phyloP scores from a whole-genome alignment of 2,329 filamentous ascomycete genomes.

The Arthrinium phaeospermum region DNA sequence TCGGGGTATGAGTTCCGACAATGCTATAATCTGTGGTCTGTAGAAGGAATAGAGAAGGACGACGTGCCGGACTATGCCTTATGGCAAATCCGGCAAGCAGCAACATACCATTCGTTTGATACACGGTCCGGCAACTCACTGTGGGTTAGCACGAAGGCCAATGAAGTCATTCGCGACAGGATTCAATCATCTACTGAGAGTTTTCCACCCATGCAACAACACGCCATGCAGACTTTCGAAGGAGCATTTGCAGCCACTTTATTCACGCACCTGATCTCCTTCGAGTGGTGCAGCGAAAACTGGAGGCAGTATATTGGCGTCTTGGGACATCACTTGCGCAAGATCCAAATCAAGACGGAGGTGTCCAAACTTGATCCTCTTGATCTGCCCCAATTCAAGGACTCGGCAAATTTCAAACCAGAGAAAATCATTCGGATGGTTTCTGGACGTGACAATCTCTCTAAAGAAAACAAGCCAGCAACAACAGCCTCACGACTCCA shows the following conservation, averaged over 20 bases:
- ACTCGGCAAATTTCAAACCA: background rate
- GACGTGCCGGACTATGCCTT: background rate
- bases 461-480: background rate
- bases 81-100: slow-evolving; percentile 1
- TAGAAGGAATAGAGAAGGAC: background rate
- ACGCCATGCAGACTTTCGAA: background rate
- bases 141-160: slow-evolving; percentile 47
- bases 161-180: slow-evolving; percentile 27
- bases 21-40: slow-evolving; percentile 1
- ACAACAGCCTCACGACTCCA: background rate
- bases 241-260: slow-evolving; percentile 34
- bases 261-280: slow-evolving; percentile 40
- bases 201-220: background rate
- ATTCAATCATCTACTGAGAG: background rate
- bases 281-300: slow-evolving; percentile 45
- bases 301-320: slow-evolving; percentile 40
- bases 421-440: background rate
- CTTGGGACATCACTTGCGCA: background rate
- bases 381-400: background rate
- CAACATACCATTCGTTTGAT: slow-evolving; percentile 45
- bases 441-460: background rate
- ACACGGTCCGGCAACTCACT: slow-evolving; percentile 35
- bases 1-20: background rate
- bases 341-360: background rate
- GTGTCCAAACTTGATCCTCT: background rate